phyloP scores from a whole-genome alignment of 208 protist species.

The Trypanosoma brucei region DNA sequence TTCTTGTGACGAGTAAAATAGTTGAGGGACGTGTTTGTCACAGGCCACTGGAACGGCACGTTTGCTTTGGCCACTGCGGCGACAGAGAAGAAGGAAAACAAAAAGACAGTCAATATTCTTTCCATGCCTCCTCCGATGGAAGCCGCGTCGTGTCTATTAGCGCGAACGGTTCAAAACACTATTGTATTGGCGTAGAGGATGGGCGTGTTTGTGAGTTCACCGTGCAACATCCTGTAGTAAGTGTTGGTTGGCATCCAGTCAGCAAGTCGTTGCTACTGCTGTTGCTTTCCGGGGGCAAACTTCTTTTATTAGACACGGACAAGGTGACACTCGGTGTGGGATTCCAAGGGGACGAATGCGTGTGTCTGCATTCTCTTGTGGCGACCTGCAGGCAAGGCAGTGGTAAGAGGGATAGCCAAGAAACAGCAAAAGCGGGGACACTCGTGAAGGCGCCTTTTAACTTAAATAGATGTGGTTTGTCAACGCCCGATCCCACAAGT shows the following conservation, averaged over 20 bases:
- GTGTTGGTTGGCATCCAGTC: constrained; percentile 61
- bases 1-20: constrained; percentile 64
- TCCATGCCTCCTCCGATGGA: constrained; percentile 53
- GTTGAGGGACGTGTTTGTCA: constrained; percentile 29
- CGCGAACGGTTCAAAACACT: constrained; percentile 44
- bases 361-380: constrained; percentile 14
- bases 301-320: constrained; percentile 43
- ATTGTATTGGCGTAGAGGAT: constrained; percentile 49
- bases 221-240: constrained; percentile 47
- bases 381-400: constrained; percentile 8
- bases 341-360: constrained; percentile 11
- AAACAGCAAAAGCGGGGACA: constrained; percentile 16
- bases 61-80: constrained; percentile 11
- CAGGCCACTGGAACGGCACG: constrained; percentile 31
- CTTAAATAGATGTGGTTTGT: too few relatives aligned
- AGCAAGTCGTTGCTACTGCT: constrained; percentile 36
- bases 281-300: constrained; percentile 35
- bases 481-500: too few relatives aligned
- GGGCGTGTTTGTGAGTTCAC: constrained; percentile 50
- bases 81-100: not conserved
- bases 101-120: constrained; percentile 29
- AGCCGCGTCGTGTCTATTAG: constrained; percentile 53
- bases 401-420: not conserved
- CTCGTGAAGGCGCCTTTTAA: constrained; percentile 2
- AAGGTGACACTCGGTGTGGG: constrained; percentile 28